phyloP scores from a whole-genome alignment of 1,284 basidiomycete genomes.

The Cryptococcus sp. region DNA sequence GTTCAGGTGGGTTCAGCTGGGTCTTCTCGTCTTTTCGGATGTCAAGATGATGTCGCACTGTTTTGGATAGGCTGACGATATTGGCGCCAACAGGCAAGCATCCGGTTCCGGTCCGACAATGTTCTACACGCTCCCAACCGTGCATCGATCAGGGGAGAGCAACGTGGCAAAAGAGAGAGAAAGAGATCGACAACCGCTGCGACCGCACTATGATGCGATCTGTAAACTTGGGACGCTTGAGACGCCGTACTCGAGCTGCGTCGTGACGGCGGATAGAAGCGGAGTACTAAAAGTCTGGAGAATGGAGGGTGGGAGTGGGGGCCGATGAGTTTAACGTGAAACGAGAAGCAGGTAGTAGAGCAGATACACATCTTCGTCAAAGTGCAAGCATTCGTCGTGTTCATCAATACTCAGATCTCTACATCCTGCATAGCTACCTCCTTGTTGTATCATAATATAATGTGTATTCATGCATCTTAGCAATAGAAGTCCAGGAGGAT shows the following conservation, averaged over 20 bases:
- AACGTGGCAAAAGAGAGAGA: constrained; percentile 2
- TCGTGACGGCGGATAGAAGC: constrained; percentile 48
- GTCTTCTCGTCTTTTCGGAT: background rate
- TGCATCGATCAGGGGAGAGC: constrained; percentile 22
- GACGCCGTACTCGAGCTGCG: constrained; percentile 49
- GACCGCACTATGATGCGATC: constrained; percentile 52
- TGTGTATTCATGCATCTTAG: too few species aligned
- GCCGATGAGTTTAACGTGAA: background rate
- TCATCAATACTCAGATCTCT: too few species aligned
- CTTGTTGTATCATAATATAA: too few species aligned
- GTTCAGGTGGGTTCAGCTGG: constrained; percentile 39
- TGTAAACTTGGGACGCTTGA: constrained; percentile 46
- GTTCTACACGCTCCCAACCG: constrained; percentile 35
- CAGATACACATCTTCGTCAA: too few species aligned
- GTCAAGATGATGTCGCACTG: background rate
- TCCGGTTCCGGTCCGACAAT: constrained; percentile 14
- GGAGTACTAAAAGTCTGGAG: constrained; percentile 53
- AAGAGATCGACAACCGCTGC: constrained; percentile 36
- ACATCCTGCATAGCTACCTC: too few species aligned
- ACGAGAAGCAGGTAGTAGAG: too few species aligned
- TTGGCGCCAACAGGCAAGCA: constrained; percentile 9
- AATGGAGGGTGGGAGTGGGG: constrained; percentile 34
- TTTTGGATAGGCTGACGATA: background rate
- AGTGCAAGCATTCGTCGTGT: too few species aligned
- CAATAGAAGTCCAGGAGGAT: too few species aligned